Evolutionary conservation across 345 rosid species (phyloP), one percentile per base, ranked within the genome.

Genomic region (Eucalyptus sp.): DNA sequence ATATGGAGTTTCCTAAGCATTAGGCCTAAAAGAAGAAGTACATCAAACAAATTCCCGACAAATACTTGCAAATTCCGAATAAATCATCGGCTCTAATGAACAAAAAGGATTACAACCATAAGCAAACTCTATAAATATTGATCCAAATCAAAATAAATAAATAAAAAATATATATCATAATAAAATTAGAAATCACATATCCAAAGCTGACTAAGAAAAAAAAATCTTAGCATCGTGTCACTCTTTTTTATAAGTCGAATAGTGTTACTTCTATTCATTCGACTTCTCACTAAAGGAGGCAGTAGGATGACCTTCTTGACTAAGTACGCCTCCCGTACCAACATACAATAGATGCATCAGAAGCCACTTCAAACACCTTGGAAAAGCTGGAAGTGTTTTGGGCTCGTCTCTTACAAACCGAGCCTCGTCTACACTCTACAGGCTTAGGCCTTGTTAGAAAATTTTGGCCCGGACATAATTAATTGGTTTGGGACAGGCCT

Each of bases 11-110:
- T 71, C 81, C 44, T 18, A 18, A 2, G 81, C 81, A 71, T 71
- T 8, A 37, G 12, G 2, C 81, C 46, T 37, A 71, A 20, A 8
- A 71, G 81, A 33, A 31, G 3, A 37, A 37, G 46, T 10, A 22
- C 81, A 71, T 18, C 27, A 5, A 18, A 5, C 8, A 71, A 4
- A 33, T 33, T 43, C 13, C 22, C 0, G 0, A 2, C 25, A 33
- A 71, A 37, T 37, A 5, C 13, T 71, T 71, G 4, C 13, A 1
- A 33, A 71, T 18, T 71, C 22, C 2, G 27, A 33, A 37, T 41
- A 18, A 71, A 10, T 37, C 46, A 71, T 37, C 0, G 5, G 11
- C 43, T 31, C 43, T 66, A 31, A 31, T 31, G 3, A 31, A 66
- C 79, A 31, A 8, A 66, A 31, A 66, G 3, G 12, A 31, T 71